A percentile compares a stretch with the other conserved stretches of the same genome.
Conservation (phyloP, 1,284 basidiomycete genomes). For the Marasmius sp. region DNA sequence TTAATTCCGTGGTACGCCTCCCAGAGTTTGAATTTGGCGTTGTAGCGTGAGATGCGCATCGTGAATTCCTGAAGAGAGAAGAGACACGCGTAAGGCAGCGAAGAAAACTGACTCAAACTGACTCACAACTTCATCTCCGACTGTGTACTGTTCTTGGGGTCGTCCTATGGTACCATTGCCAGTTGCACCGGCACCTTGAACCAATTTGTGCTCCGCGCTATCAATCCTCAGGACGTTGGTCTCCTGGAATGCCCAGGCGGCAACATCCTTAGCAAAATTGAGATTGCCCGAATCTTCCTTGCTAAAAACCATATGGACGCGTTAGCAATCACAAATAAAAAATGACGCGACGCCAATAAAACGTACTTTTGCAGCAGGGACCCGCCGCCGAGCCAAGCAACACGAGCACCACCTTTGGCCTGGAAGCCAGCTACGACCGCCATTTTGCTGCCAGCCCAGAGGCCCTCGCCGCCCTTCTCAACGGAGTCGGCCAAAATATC, state of each 20-base stretch:
- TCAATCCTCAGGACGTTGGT: conserved; percentile 80
- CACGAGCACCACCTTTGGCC: conserved; percentile 74
- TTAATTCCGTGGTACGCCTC: conserved; percentile 66
- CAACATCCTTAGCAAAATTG: conserved; percentile 72
- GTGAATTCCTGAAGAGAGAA: conserved; percentile 60
- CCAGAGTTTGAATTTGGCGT: conserved; percentile 61
- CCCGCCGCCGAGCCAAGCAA: conserved; percentile 81
- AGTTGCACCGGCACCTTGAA: conserved; percentile 48
- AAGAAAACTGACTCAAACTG: background rate
- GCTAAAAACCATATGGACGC: conserved; percentile 27
- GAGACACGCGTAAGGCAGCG: conserved; percentile 9
- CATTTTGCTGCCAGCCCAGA: conserved; percentile 78
- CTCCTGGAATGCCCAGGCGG: conserved; percentile 92
- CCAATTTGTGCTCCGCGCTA: conserved; percentile 69
- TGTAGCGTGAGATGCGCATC: conserved; percentile 69
- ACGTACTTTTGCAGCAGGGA: conserved; percentile 79
- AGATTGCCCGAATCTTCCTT: conserved; percentile 73
- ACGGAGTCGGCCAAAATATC: conserved; percentile 62
- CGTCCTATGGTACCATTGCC: background rate
- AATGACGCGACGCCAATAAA: conserved; percentile 33
- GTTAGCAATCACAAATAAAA: conserved; percentile 6
- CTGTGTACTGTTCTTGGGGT: conserved; percentile 76
- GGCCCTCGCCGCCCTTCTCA: conserved; percentile 70
- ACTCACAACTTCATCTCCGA: conserved; percentile 82
- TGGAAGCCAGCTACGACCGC: conserved; percentile 90